phyloP scores from a whole-genome alignment of 2,329 filamentous ascomycete species.

The Daldinia sp. region DNA sequence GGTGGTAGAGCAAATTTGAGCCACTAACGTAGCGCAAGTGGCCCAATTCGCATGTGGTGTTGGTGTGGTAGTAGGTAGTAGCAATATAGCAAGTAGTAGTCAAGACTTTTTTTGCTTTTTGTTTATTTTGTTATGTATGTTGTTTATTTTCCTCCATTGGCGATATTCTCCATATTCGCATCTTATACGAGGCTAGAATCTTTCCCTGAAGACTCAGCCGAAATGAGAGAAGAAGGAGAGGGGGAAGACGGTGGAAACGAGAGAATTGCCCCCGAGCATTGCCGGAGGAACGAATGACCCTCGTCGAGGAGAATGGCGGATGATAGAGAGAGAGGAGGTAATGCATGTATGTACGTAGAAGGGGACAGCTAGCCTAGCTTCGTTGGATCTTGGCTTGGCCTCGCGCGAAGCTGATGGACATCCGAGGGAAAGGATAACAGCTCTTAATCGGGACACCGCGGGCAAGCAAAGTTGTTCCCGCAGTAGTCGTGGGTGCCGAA shows the following conservation, averaged over 20 bases:
- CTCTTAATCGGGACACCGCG: constrained; percentile 57
- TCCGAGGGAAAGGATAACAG: constrained; percentile 44
- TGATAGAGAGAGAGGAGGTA: background rate
- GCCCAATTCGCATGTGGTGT: constrained; percentile 10
- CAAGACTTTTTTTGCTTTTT: constrained; percentile 5
- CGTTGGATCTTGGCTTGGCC: constrained; percentile 32
- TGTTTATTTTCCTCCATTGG: constrained; percentile 4
- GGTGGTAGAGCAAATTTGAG: constrained; percentile 16
- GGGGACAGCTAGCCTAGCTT: constrained; percentile 45
- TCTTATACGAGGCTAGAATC: background rate
- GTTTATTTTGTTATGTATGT: background rate
- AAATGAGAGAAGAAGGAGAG: background rate
- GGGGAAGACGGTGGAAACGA: constrained; percentile 1
- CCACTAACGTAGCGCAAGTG: background rate
- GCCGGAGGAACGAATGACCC: background rate
- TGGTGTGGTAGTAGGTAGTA: background rate
- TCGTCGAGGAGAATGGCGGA: constrained; percentile 12
- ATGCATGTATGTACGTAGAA: too few species aligned
- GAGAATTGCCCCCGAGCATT: constrained; percentile 2
- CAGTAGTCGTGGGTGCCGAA: constrained; percentile 65
- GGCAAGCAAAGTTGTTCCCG: constrained; percentile 57
- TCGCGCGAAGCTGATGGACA: constrained; percentile 33
- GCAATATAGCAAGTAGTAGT: background rate
- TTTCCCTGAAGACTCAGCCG: background rate
- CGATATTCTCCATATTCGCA: background rate